Evolutionary conservation across 352 stramenopile species (phyloP), one percentile per base, ranked within the genome.

Genomic region (Peronospora destructor): DNA sequence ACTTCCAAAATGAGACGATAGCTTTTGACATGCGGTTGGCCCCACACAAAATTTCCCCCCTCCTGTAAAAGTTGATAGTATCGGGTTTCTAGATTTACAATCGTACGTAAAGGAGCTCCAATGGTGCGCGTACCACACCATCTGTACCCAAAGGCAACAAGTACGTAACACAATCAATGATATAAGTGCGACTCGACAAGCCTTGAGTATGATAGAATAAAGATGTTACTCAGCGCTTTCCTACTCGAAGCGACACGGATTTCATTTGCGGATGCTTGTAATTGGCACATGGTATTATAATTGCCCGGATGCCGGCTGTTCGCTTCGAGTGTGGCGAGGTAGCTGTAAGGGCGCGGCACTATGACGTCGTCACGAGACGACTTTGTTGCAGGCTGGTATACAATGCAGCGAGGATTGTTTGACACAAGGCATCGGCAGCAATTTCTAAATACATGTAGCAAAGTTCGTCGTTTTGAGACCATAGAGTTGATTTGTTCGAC

Each of bases 1-100:
- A 51, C 64, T 84, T 84, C 53, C 46, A 63, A 67, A 80, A 71
- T 73, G 68, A 26, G 23, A 0, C 23, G 23, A 0, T 6, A 26
- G 23, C 0, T 26, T 26, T 26, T 38, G 2, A 39, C 23, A 13
- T 30, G 17, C 48, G 26, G 53, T 40, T 52, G 34, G 34, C 55
- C 45, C 36, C 56, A 59, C 48, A 62, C 56, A 64, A 59, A 64
- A 64, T 47, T 25, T 51, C 49, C 42, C 46, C 55, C 45, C 38
- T 29, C 54, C 36, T n/a, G 30, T 26, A 8, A 48, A 32, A 52
- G 11, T 6, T 14, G 28, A 52, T 48, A 9, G 4, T 8, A 53
- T 46, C 19, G 26, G 7, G 4, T 53, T 10, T 9, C 3, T 57
- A 58, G 57, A 23, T 50, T 58, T 59, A 32, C 10, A 17, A 34